These are phyloP conservation scores for Gossypium ekmanianum DNA, from an alignment of 345 rosid genomes.

Conservation along the genomic window DNA sequence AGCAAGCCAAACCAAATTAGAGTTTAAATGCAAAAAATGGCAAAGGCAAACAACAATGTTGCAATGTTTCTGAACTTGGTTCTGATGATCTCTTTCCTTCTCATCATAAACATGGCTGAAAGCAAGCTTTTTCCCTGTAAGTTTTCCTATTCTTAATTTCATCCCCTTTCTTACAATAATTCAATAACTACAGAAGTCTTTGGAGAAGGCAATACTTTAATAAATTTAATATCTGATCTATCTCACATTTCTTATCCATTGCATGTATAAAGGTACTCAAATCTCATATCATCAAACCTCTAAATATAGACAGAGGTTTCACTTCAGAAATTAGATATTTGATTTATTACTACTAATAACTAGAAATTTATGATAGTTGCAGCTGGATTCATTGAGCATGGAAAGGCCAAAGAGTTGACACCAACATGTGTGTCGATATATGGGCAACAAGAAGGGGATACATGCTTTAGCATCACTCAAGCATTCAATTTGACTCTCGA, in stretches of 20 bases:
- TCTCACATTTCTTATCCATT: too few relatives aligned
- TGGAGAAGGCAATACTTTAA: too few relatives aligned
- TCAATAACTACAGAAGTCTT: too few relatives aligned
- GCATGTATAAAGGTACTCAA: too few relatives aligned
- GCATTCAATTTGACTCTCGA: background rate
- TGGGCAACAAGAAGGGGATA: background rate
- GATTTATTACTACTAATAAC: too few relatives aligned
- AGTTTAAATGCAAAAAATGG: background rate
- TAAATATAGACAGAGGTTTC: too few relatives aligned
- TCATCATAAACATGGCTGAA: constrained; percentile 9
- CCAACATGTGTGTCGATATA: background rate
- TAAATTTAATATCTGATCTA: too few relatives aligned
- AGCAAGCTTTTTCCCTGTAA: background rate
- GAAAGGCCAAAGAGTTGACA: background rate
- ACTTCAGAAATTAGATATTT: too few relatives aligned
- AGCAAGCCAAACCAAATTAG: too few relatives aligned
- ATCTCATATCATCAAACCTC: too few relatives aligned
- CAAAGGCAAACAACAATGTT: background rate
- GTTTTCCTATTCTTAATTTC: background rate
- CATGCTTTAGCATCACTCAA: background rate
- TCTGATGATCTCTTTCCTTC: background rate
- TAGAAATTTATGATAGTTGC: background rate
- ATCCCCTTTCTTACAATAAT: too few relatives aligned
- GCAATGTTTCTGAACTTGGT: background rate
- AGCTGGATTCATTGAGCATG: background rate